Base-by-base conservation (phyloP, 1,284 basidiomycete species). In the Mycena sp. region DNA sequence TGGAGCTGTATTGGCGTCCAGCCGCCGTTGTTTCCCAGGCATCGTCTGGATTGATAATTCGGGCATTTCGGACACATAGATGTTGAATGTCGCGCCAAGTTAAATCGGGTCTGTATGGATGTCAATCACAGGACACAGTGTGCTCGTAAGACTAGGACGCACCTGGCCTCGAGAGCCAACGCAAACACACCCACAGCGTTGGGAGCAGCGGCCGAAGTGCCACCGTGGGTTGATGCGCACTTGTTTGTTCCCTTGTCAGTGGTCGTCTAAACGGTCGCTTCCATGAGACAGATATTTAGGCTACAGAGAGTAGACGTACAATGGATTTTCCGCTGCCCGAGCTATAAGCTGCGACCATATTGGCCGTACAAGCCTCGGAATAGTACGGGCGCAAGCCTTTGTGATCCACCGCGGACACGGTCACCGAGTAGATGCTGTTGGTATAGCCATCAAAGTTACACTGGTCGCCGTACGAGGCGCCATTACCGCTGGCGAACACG, bases 371-470 rank as follows among this genome's bases (percentile, higher is more conserved):
- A 52, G 95, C 83, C 77, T 99, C 98, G 11, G 97, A 99, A 73
- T 99, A 99, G 74, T 93, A 96, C 6, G 98, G 98, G 73, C 98
- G 97, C 45, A 94, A 78, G 11, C 96, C 97, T 72, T 93, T 93
- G 73, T 92, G 88, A 73, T 99, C 97, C 58, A 98, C 85, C 0
- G 98, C 95, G 12, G 95, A 92, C 30, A 99, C 94, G 0, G 98
- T 99, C 58, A 99, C 90, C 5, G 93, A 95, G 79, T 96, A 99
- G 68, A 99, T 98, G 69, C 92, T 95, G 76, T 99, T 99, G 32
- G 98, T 99, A 77, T 99, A 99, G 6, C 98, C 98, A 71, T 99
- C 98, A 75, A 99, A 99, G 78, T 99, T 99, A 83, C 98, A 99
- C 79, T 99, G 97, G 75, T 99, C 98, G 30, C 93, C 94, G 53